Conservation (phyloP, 2,329 filamentous ascomycete genomes). For the Neofusicoccum sp. region DNA sequence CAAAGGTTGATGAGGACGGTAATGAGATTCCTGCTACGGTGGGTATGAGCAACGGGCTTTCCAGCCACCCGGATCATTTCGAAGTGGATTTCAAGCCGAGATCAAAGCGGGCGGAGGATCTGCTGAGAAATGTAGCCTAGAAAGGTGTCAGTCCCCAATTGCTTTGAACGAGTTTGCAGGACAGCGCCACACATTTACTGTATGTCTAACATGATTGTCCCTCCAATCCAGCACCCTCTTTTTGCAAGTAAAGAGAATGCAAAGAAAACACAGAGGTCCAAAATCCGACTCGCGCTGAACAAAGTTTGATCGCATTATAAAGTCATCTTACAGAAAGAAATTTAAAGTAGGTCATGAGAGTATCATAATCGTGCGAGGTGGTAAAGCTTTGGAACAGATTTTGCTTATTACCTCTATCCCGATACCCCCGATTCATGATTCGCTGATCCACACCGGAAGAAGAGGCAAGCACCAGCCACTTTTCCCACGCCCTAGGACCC, state of each 20-base stretch:
- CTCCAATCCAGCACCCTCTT: too few species aligned
- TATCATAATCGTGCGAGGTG: conserved; percentile 10
- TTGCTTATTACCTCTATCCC: conserved; percentile 20
- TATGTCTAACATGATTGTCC: too few species aligned
- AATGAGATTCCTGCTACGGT: conserved; percentile 36
- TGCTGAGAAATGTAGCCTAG: not conserved
- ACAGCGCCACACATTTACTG: too few species aligned
- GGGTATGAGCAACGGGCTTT: conserved; percentile 24
- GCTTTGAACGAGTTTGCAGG: too few species aligned
- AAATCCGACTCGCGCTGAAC: too few species aligned
- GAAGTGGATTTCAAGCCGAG: not conserved
- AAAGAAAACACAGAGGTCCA: too few species aligned
- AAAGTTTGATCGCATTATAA: not conserved
- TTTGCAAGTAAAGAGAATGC: too few species aligned
- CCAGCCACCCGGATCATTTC: conserved; percentile 6
- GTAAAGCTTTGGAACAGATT: conserved; percentile 9
- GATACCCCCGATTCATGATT: conserved; percentile 8
- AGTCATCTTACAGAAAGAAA: not conserved
- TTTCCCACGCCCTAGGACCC: conserved; percentile 14
- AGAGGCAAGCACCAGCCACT: conserved; percentile 12
- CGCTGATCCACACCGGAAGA: conserved; percentile 10
- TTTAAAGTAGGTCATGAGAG: not conserved
- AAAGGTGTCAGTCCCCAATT: not conserved
- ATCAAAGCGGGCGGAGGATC: not conserved
- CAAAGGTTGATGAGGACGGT: conserved; percentile 38